Evolutionary conservation across 2,329 filamentous ascomycete species (phyloP), one percentile per base, ranked within the genome.

Genomic region (Venturiaceae sp.): DNA sequence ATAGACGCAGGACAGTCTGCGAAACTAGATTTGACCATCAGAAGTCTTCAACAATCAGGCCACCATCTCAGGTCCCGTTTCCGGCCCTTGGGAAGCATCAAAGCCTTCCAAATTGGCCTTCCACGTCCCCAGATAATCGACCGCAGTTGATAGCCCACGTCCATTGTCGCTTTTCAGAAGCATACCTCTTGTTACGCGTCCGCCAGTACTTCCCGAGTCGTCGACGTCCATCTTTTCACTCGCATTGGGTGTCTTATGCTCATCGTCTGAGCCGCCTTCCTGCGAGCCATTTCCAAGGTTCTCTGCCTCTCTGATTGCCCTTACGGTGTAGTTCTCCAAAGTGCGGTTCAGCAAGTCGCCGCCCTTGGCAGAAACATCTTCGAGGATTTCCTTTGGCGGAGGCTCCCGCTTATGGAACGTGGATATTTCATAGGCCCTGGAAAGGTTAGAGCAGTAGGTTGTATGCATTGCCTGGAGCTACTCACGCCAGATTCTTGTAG

Each of bases 301-400:
- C 58, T 76, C 74, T 2, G 75, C 67, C 60, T 79, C 75, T 58
- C 75, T 71, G 71, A 66, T 77, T 65, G 72, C 77, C 74, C 75
- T 70, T 50, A 66, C 74, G 69, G 68, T 77, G 70, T 83, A 95
- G 72, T 90, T 94, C 65, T 92, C 89, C 19, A 88, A 68, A 0
- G 89, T 95, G 55, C 91, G 83, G 11, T 81, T 87, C 66, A 94
- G 77, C n/a, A 96, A 78, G 36, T 85, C 82, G 19, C 88, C 89
- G 54, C 90, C 89, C 71, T 92, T 94, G 7, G 90, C 91, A 7
- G 90, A 81, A 30, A 81, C 70, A 60, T 91, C 85, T 71, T 96
- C 91, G 34, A 96, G 77, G 53, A 95, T 95, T 66, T 95, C 89
- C 65, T 88, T 90, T 5, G 90, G 90, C 16, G 91, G 91, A 0